These are phyloP conservation scores for Serendipita indica DNA, from an alignment of 768 basidiomycete genomes.

Conservation along the genomic window DNA sequence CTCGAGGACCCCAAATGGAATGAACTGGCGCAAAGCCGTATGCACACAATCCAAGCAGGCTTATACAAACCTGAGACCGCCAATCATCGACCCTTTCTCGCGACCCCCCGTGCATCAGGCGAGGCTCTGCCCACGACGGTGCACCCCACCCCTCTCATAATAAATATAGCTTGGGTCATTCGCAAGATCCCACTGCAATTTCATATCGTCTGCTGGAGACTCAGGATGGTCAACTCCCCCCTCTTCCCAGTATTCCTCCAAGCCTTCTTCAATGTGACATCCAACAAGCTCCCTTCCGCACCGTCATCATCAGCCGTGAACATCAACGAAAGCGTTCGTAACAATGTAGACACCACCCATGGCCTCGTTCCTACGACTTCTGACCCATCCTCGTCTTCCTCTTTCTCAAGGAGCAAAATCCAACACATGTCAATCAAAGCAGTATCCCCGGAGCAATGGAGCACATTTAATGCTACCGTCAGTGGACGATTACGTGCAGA, in stretches of 20 bases:
- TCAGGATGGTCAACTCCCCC: neutral
- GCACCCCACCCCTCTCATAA: neutral
- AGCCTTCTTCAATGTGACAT: constrained; percentile 1
- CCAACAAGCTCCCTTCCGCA: neutral
- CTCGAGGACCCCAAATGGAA: too few relatives aligned
- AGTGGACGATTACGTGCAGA: constrained; percentile 21
- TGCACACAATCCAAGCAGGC: too few relatives aligned
- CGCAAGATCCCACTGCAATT: neutral
- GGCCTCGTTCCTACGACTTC: neutral
- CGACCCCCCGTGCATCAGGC: neutral
- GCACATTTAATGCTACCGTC: constrained; percentile 20
- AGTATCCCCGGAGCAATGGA: constrained; percentile 12
- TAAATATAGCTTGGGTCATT: too few relatives aligned
- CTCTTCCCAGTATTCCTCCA: neutral
- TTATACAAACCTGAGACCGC: too few relatives aligned
- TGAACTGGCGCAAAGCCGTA: too few relatives aligned
- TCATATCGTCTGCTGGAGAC: neutral
- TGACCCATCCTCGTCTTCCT: neutral
- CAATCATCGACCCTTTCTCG: neutral
- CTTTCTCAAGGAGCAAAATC: neutral
- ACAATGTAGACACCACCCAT: neutral
- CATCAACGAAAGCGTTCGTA: neutral
- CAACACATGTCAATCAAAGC: neutral
- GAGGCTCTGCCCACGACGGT: neutral
- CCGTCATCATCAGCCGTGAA: neutral